These are phyloP conservation scores for Fusarium begoniae DNA, from an alignment of 2,329 filamentous ascomycete species.

Conservation along the genomic window DNA sequence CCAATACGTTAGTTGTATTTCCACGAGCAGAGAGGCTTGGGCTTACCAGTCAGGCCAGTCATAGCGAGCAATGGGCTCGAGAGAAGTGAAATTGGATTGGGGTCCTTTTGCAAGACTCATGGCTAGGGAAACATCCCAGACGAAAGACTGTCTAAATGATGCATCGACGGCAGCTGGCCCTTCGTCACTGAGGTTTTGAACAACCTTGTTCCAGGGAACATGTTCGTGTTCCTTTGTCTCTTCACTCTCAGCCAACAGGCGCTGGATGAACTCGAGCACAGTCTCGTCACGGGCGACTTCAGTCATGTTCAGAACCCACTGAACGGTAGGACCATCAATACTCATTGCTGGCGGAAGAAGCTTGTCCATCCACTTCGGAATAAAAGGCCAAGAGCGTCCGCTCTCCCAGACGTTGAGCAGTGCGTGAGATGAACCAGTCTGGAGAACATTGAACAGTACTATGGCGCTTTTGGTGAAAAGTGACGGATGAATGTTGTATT, in stretches of 20 bases:
- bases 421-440: conserved; percentile 45
- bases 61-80: conserved; percentile 46
- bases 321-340: conserved; percentile 49
- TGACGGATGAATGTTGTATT: conserved; percentile 38
- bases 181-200: conserved; percentile 47
- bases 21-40: no score
- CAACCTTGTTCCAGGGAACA: conserved; percentile 48
- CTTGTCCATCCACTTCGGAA: conserved; percentile 48
- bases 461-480: conserved; percentile 47
- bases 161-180: conserved; percentile 45
- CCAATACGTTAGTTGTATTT: not conserved
- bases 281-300: conserved; percentile 41
- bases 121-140: conserved; percentile 51
- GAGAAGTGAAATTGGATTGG: conserved; percentile 29
- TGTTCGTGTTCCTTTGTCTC: conserved; percentile 43
- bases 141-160: conserved; percentile 50
- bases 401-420: conserved; percentile 49
- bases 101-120: conserved; percentile 30
- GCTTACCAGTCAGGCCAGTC: conserved; percentile 53
- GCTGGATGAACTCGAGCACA: conserved; percentile 39
- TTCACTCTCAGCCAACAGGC: conserved; percentile 42
- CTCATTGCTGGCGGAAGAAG: conserved; percentile 49
- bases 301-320: conserved; percentile 50
- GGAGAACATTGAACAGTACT: conserved; percentile 47
- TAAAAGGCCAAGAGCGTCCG: conserved; percentile 50